These are phyloP conservation scores for Fusarium sp. DNA, from an alignment of 2,329 filamentous ascomycete species.

Conservation along the genomic window DNA sequence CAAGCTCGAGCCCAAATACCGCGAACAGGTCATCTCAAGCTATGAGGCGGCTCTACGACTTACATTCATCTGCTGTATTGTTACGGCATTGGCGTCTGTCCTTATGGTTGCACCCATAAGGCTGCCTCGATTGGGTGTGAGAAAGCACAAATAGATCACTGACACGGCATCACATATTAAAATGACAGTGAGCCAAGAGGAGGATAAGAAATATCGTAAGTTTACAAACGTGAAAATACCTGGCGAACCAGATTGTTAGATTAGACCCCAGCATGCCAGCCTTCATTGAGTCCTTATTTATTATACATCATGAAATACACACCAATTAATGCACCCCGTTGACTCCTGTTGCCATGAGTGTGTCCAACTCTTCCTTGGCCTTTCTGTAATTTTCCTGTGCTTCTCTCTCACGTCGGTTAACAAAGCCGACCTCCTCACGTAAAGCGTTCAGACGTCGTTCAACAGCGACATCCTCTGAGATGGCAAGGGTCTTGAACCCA, in stretches of 20 bases:
- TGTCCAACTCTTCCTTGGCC: constrained; percentile 80
- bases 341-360: constrained; percentile 56
- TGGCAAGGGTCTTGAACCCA: constrained; percentile 78
- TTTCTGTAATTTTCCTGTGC: constrained; percentile 86
- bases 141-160: constrained; percentile 45
- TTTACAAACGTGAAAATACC: constrained; percentile 14
- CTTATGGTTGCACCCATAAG: constrained; percentile 62
- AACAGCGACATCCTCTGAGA: constrained; percentile 83
- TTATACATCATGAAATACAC: constrained; percentile 40
- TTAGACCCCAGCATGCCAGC: constrained; percentile 31
- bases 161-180: background rate
- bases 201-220: constrained; percentile 1
- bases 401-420: constrained; percentile 85
- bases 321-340: constrained; percentile 54
- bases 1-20: constrained; percentile 56
- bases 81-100: constrained; percentile 61
- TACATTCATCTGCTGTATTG: constrained; percentile 58
- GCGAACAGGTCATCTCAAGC: constrained; percentile 65
- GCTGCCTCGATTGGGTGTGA: constrained; percentile 63
- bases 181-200: constrained; percentile 1
- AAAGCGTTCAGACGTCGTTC: constrained; percentile 76
- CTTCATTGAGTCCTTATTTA: constrained; percentile 33
- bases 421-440: constrained; percentile 83
- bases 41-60: constrained; percentile 64
- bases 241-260: constrained; percentile 33